Evolutionary conservation across 257 asterid species (phyloP), one percentile per base, ranked within the genome.

Genomic region (Anisodus acutangulus): DNA sequence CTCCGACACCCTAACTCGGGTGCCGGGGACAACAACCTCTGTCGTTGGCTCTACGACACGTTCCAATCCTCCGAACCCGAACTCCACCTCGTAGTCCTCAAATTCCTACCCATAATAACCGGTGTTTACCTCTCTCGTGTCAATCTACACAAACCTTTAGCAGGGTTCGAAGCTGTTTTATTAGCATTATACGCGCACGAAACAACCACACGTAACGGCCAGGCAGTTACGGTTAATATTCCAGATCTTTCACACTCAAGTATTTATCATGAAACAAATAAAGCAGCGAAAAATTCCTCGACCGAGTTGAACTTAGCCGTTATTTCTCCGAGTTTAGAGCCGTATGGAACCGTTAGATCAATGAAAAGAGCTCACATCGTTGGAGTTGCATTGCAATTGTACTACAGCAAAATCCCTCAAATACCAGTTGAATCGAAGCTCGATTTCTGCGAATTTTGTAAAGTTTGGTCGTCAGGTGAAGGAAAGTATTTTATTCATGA

Each of bases 41-140:
- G 98, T 85, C 97, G 97, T 2, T 96, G 99, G 99, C 97, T 96
- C 47, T 96, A 94, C 90, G 98, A 96, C 84, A 94, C 99, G 35
- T 96, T 96, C 91, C 97, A 92, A 85, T 87, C 98, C 83, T 83
- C 89, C 82, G 90, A 88, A 59, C 89, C 93, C 11, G 92, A 91
- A 57, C 99, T 96, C 85, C 97, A 92, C 39, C 90, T 96, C 22
- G 94, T 92, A 57, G 98, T 96, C 84, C 98, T 94, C 89, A 91
- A 94, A 22, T 94, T 90, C 86, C 83, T 96, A 81, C 99, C 99
- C 5, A 71, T 86, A 81, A 87, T 96, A 15, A 94, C 93, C 66
- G 98, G 97, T 15, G 92, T 89, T 8, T 96, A 96, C 86, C 94
- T 96, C 78, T 89, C 98, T 3, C 91, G 97, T 5, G 98, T 91